phyloP scores from a whole-genome alignment of 306 rosid genomes.

The Leucaena leucocephala region DNA sequence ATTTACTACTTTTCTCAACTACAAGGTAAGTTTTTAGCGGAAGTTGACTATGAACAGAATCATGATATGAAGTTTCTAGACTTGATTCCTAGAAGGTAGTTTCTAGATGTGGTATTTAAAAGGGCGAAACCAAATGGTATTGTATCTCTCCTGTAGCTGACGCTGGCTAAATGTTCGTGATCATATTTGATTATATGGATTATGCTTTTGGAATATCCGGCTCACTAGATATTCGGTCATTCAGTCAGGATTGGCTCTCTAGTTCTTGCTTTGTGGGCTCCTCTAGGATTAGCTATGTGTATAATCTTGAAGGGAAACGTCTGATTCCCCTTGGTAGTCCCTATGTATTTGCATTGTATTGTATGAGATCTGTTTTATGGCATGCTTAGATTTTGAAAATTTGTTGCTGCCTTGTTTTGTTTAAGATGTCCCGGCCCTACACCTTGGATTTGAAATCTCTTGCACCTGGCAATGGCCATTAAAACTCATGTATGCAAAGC shows the following conservation, averaged over 20 bases:
- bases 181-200: background rate
- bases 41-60: slow-evolving; percentile 20
- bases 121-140: background rate
- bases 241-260: slow-evolving; percentile 1
- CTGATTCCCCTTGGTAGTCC: background rate
- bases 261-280: background rate
- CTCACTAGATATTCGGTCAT: slow-evolving; percentile 4
- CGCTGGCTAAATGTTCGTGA: slow-evolving; percentile 6
- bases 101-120: background rate
- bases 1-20: background rate
- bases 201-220: slow-evolving; percentile 12
- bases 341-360: slow-evolving; percentile 13
- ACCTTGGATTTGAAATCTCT: background rate
- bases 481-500: background rate
- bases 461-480: background rate
- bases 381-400: slow-evolving; percentile 5
- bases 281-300: background rate
- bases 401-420: background rate
- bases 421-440: background rate
- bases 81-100: slow-evolving; percentile 12
- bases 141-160: slow-evolving; percentile 5
- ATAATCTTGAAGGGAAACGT: background rate
- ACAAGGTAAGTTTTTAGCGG: slow-evolving; percentile 13
- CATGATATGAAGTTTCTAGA: slow-evolving; percentile 17
- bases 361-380: background rate